Evolutionary conservation across 331 rosid species (phyloP).

Genomic region (Ulmus americana): DNA sequence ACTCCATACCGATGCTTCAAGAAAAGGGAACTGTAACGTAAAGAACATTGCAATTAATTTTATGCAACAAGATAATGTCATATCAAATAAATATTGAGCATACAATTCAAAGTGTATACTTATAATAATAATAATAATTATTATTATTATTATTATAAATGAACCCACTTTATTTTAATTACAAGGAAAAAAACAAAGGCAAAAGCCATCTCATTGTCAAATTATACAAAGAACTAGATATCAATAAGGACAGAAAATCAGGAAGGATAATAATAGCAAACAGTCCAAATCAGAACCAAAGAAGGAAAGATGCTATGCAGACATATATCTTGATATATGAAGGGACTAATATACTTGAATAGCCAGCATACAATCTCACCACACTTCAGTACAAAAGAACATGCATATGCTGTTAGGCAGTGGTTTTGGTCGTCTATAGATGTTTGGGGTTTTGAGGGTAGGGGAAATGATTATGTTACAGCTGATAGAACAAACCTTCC

Average conservation of each 20-base stretch:
- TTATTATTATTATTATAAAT: too few relatives aligned
- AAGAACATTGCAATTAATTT: constrained; percentile 17
- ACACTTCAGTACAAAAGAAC: not conserved
- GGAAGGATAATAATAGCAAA: not conserved
- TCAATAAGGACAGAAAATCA: too few relatives aligned
- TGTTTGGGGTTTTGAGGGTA: not conserved
- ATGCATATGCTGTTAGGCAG: not conserved
- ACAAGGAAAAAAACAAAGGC: too few relatives aligned
- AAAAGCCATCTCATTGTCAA: too few relatives aligned
- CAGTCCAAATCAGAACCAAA: not conserved
- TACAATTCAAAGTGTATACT: not conserved
- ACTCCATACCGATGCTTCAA: constrained; percentile 95
- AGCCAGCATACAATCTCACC: not conserved
- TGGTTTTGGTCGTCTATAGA: not conserved
- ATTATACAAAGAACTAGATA: too few relatives aligned
- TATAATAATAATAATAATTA: too few relatives aligned
- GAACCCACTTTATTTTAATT: too few relatives aligned
- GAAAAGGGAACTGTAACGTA: constrained; percentile 69
- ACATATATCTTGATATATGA: not conserved
- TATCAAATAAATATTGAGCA: not conserved
- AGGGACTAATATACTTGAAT: not conserved
- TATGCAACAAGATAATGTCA: not conserved
- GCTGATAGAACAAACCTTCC: constrained; percentile 56
- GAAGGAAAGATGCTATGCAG: not conserved
- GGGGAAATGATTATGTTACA: not conserved